Base-by-base conservation (phyloP, 306 rosid species). In the Luffa acutangula region DNA sequence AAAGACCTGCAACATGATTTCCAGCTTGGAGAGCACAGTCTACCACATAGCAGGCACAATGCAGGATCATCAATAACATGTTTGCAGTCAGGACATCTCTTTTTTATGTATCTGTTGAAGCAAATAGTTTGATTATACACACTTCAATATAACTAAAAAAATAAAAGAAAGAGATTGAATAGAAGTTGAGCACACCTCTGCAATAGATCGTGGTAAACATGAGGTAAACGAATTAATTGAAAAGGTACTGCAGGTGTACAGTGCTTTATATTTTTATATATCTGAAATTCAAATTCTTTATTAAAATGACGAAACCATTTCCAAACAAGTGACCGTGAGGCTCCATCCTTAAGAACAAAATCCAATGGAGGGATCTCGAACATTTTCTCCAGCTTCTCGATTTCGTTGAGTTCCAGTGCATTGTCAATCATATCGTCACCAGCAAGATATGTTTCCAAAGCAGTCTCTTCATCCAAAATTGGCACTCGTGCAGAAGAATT, bases 1-100 rank as follows among this genome's bases (percentile, higher is more conserved):
- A 65, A 86, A 53, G 75, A 96, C 99, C 91, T 89, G 99, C 99
- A 96, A 89, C 99, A 96, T 31, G 93, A 18, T 83, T 90, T 96
- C 99, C 96, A 89, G 84, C 83, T 93, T 65, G 97, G 94, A 75
- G 92, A 87, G 85, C 99, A 96, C 85, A 96, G 79, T 86, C 87
- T 89, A 79, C 97, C 99, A 83, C 99, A 96, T 75, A 96, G 85
- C 77, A 96, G 86, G 91, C 99, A 96, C 84, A 93, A 83, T 21
- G 94, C 99, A 49, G 97, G 98, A 36, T 96, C 99, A 11, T 90
- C 91, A 75, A 90, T 84, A 69, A 78, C 71, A 78, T 86, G 12
- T 63, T 93, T 86, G 85, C 99, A 96, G 62, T 81, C 91, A 65
- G 79, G 85, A 81, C 99, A 96, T 17, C 85, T 83, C 84, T 91